These are phyloP conservation scores for Xerocomus minutiporus DNA, from an alignment of 1,284 basidiomycete species.

Conservation along the genomic window DNA sequence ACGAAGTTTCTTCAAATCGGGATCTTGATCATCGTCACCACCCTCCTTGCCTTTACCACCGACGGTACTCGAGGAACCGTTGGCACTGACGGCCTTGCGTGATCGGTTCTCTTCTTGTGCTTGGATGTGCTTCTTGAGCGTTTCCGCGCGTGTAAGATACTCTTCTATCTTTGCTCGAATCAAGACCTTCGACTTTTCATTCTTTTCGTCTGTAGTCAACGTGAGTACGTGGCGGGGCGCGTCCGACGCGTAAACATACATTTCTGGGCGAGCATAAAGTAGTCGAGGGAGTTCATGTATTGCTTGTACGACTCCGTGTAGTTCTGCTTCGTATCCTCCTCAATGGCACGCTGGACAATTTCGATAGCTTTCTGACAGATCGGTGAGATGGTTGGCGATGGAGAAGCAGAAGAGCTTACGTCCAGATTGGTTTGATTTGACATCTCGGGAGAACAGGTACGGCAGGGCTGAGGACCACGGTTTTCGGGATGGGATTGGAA, in stretches of 20 bases:
- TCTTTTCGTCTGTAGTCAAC: conserved; percentile 79
- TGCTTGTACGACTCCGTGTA: conserved; percentile 93
- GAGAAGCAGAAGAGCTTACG: conserved; percentile 12
- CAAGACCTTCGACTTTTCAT: conserved; percentile 85
- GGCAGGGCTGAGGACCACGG: not conserved
- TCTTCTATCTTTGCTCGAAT: conserved; percentile 90
- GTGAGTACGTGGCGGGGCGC: not conserved
- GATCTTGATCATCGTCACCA: conserved; percentile 71
- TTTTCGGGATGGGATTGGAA: not conserved
- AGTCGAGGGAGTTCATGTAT: conserved; percentile 94
- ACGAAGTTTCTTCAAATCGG: conserved; percentile 93
- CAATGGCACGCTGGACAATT: conserved; percentile 92
- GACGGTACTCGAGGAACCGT: conserved; percentile 61
- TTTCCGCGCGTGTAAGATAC: conserved; percentile 91
- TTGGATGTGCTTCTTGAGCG: conserved; percentile 80
- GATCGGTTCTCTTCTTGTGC: conserved; percentile 64
- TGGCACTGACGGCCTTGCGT: conserved; percentile 75
- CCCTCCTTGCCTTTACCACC: conserved; percentile 68
- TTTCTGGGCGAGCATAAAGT: conserved; percentile 88
- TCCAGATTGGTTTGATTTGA: conserved; percentile 31
- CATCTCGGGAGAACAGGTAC: conserved; percentile 10
- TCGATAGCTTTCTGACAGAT: conserved; percentile 81
- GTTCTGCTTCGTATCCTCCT: conserved; percentile 91
- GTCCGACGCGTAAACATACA: conserved; percentile 36
- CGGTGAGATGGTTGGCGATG: conserved; percentile 10